phyloP scores from a whole-genome alignment of 179 eudicot species.

The Dionaea muscipula region DNA sequence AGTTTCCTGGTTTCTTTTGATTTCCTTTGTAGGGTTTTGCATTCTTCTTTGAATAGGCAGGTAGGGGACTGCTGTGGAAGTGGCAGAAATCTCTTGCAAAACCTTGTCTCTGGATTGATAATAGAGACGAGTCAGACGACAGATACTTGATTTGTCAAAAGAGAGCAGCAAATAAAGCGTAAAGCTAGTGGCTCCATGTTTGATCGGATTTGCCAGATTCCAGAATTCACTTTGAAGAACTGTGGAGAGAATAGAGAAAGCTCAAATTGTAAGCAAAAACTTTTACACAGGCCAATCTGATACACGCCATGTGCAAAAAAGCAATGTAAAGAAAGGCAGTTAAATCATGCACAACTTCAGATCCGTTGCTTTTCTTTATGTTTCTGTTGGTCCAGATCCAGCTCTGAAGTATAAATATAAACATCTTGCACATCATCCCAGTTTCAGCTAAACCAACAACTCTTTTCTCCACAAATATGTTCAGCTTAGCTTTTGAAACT shows the following conservation, averaged over 20 bases:
- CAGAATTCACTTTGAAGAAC: background rate
- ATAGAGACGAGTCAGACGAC: no score
- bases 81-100: no score
- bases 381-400: slow-evolving; percentile 22
- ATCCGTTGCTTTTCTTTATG: slow-evolving; percentile 13
- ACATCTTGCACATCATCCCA: background rate
- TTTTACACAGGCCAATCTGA: slow-evolving; percentile 25
- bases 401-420: slow-evolving; percentile 38
- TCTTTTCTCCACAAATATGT: background rate
- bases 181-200: background rate
- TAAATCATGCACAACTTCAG: slow-evolving; percentile 9
- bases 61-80: no score
- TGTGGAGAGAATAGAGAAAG: slow-evolving; percentile 26
- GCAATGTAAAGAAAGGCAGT: slow-evolving; percentile 12
- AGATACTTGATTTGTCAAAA: no score
- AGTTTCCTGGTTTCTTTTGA: no score
- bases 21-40: no score
- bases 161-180: background rate
- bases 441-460: background rate
- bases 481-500: background rate
- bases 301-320: slow-evolving; percentile 54
- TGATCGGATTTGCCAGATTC: background rate
- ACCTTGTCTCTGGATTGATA: no score
- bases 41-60: no score
- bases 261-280: slow-evolving; percentile 42